phyloP scores from a whole-genome alignment of 192 early-diverging fungal species.

The Entomortierella lignicola region DNA sequence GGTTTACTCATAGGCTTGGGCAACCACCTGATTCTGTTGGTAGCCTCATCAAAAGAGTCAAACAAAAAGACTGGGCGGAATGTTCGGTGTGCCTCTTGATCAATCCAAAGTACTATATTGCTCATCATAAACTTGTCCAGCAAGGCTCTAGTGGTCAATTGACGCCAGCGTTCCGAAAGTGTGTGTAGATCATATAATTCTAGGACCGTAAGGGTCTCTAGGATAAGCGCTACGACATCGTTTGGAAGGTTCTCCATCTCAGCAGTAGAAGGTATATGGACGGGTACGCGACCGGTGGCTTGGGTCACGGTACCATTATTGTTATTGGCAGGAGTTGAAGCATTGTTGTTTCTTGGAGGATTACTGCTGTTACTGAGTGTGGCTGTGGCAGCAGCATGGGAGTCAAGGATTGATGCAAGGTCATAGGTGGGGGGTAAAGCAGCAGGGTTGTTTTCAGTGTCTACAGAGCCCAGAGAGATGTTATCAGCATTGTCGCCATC shows the following conservation, averaged over 20 bases:
- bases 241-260: slow-evolving; percentile 57
- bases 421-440: slow-evolving; percentile 45
- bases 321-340: neutral
- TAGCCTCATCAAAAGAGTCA: slow-evolving; percentile 55
- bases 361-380: neutral
- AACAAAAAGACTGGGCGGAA: slow-evolving; percentile 56
- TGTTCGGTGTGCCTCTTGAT: slow-evolving; percentile 56
- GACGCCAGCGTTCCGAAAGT: slow-evolving; percentile 51
- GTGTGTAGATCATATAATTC: slow-evolving; percentile 49
- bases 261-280: slow-evolving; percentile 35
- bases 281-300: slow-evolving; percentile 19
- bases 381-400: slow-evolving; percentile 28
- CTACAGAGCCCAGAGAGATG: slow-evolving; percentile 44
- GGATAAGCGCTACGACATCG: slow-evolving; percentile 47
- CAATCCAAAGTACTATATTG: slow-evolving; percentile 54
- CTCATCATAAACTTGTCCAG: slow-evolving; percentile 45
- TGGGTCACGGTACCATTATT: neutral
- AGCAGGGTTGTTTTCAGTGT: slow-evolving; percentile 29
- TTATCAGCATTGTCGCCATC: slow-evolving; percentile 36
- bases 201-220: slow-evolving; percentile 45
- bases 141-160: slow-evolving; percentile 34
- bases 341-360: neutral
- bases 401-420: slow-evolving; percentile 32
- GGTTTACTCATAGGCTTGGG: slow-evolving; percentile 25
- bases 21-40: slow-evolving; percentile 52